Evolutionary conservation across 768 basidiomycete species (phyloP).

Genomic region (Cyclocybe cylindracea): DNA sequence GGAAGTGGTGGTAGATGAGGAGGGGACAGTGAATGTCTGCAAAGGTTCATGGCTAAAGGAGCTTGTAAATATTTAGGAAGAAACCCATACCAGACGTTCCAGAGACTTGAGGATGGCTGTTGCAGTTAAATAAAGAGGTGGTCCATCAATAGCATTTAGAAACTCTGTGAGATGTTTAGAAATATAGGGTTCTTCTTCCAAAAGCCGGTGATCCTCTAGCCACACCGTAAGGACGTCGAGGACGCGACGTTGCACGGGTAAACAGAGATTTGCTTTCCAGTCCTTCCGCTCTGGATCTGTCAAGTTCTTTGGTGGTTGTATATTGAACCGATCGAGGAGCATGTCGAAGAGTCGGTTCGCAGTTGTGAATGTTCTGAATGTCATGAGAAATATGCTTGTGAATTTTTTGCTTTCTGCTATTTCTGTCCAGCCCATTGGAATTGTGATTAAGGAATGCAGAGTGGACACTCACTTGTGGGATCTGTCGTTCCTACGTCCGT

Average conservation of each 20-base stretch:
- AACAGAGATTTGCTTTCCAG: slow-evolving; percentile 65
- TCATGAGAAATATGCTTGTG: slow-evolving; percentile 74
- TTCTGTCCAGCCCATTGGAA: slow-evolving; percentile 17
- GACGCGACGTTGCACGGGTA: slow-evolving; percentile 64
- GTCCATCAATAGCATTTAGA: slow-evolving; percentile 42
- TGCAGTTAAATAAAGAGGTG: slow-evolving; percentile 44
- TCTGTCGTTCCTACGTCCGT: slow-evolving; percentile 41
- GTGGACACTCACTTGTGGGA: slow-evolving; percentile 51
- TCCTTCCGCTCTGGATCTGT: slow-evolving; percentile 53
- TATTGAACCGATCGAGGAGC: slow-evolving; percentile 63
- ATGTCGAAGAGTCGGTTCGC: slow-evolving; percentile 68
- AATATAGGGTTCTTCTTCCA: slow-evolving; percentile 67
- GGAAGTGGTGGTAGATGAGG: slow-evolving; percentile 21
- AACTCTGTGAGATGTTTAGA: slow-evolving; percentile 59
- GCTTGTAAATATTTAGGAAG: neutral
- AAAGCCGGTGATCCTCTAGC: slow-evolving; percentile 60
- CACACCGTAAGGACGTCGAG: slow-evolving; percentile 58
- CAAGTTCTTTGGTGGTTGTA: slow-evolving; percentile 51
- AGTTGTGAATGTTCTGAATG: slow-evolving; percentile 79
- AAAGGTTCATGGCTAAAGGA: slow-evolving; percentile 8
- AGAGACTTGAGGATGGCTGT: slow-evolving; percentile 52
- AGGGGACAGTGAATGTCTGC: slow-evolving; percentile 44
- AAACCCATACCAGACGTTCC: slow-evolving; percentile 51
- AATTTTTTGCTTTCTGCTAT: slow-evolving; percentile 32
- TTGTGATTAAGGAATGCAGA: neutral